Evolutionary conservation across 2,329 filamentous ascomycete genomes (phyloP).

Genomic region (Dothidotthia symphoricarpi): DNA sequence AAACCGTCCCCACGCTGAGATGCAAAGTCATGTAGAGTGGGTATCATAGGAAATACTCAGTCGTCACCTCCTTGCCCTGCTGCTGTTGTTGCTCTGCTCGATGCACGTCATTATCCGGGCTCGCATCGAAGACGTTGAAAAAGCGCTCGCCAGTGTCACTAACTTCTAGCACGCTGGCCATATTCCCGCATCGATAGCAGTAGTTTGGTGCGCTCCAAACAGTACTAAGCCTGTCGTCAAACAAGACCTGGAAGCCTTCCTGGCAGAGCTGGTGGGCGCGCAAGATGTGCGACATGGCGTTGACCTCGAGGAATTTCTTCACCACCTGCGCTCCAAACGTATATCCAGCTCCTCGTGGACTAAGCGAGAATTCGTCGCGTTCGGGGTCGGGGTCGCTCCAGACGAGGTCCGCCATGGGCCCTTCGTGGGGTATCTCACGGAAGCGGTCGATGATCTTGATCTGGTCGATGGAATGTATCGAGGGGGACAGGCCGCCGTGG

Average conservation of each 20-base stretch:
- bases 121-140: constrained; percentile 97
- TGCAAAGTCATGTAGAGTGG: constrained; percentile 17
- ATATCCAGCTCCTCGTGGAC: constrained; percentile 89
- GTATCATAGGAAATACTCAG: constrained; percentile 66
- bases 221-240: constrained; percentile 89
- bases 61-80: constrained; percentile 68
- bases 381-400: constrained; percentile 99
- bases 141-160: constrained; percentile 88
- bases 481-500: constrained; percentile 70
- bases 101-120: constrained; percentile 90
- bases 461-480: constrained; percentile 97
- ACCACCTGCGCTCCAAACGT: constrained; percentile 98
- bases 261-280: constrained; percentile 98
- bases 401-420: constrained; percentile 98
- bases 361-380: constrained; percentile 92
- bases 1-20: constrained; percentile 6
- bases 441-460: constrained; percentile 99
- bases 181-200: constrained; percentile 92
- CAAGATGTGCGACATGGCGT: constrained; percentile 95
- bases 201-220: constrained; percentile 84
- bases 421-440: constrained; percentile 96
- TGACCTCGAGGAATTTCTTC: constrained; percentile 96
- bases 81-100: constrained; percentile 75
- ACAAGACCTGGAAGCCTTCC: constrained; percentile 95
- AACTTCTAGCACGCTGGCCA: constrained; percentile 95